Evolutionary conservation across 257 asterid species (phyloP), one percentile per base, ranked within the genome.

Genomic region (Coffea canephora): DNA sequence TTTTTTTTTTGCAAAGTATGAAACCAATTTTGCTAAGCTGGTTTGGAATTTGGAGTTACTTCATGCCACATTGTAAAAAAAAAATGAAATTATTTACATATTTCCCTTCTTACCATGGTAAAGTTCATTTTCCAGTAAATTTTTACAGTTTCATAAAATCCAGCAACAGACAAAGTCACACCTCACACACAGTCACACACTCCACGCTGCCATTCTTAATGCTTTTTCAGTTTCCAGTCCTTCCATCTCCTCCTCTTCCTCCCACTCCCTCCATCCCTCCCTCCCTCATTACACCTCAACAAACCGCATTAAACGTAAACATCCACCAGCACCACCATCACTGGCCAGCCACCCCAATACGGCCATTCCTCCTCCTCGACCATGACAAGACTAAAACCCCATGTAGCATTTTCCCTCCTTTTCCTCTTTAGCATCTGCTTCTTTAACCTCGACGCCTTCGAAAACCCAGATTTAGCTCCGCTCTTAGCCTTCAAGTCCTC

Each of bases 401-500:
- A 23, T 27, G 45, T 36, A 25, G 0, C 25, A 2, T 9, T 59
- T 46, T 49, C 12, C 65, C 27, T 77, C 34, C 27, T 80, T 52
- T 13, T 69, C 36, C 36, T 41, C 31, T 39, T 15, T 4, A 39
- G 25, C 7, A 41, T 36, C 71, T 50, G 13, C 57, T 45, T 62
- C 80, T 46, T 72, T 48, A 25, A 16, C 67, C 77, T 52, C 25
- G 21, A 25, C 71, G 89, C 91, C 41, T 71, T 83, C 15, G 68
- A 59, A 65, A 89, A 85, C 87, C 96, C 96, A 65, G 99, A 95
- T 81, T 23, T 81, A 2, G 75, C 68, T 2, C 84, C 93, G 0
- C 91, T 95, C 67, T 86, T 91, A 71, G 84, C 82, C 50, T 89
- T 95, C 84, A 95, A 93, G 82, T 82, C 95, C 69, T 43, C 88